Percentiles rank a stretch among this genome's conserved stretches.
Evolutionary conservation across 2,329 filamentous ascomycete species (phyloP).

Genomic region (Coniochaeta prunicola): DNA sequence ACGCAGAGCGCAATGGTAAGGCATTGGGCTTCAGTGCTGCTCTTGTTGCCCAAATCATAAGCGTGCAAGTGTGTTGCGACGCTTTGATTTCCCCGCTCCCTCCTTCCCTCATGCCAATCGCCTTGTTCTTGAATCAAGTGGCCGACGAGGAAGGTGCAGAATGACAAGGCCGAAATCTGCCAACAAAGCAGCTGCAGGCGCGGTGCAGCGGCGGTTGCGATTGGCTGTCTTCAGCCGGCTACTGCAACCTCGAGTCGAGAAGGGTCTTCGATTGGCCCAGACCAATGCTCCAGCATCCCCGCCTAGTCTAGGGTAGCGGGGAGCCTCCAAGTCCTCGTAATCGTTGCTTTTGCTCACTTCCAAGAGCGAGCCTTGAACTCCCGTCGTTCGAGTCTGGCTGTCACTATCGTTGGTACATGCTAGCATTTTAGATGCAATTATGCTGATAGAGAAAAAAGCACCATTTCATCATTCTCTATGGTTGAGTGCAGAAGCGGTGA

Average conservation of each 20-base stretch:
- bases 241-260: not conserved
- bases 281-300: not conserved
- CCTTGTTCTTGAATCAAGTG: not conserved
- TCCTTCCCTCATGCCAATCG: not conserved
- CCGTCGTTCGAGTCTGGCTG: no score
- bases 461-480: no score
- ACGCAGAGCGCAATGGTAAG: not conserved
- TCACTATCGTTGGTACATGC: no score
- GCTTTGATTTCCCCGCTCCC: not conserved
- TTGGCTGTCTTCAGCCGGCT: constrained; percentile 1
- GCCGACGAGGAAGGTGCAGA: not conserved
- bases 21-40: not conserved
- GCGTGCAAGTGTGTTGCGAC: not conserved
- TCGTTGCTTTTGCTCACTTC: not conserved
- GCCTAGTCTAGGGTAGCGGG: not conserved
- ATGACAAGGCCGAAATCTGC: constrained; percentile 2
- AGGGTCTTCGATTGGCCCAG: not conserved
- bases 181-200: constrained; percentile 1
- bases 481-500: not conserved
- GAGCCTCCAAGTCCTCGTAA: not conserved
- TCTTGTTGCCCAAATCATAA: not conserved
- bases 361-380: no score
- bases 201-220: not conserved
- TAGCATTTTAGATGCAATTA: no score
- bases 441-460: no score